These are phyloP conservation scores for Liriodendron chinense DNA, from an alignment of 164 flowering plant species.

Conservation along the genomic window DNA sequence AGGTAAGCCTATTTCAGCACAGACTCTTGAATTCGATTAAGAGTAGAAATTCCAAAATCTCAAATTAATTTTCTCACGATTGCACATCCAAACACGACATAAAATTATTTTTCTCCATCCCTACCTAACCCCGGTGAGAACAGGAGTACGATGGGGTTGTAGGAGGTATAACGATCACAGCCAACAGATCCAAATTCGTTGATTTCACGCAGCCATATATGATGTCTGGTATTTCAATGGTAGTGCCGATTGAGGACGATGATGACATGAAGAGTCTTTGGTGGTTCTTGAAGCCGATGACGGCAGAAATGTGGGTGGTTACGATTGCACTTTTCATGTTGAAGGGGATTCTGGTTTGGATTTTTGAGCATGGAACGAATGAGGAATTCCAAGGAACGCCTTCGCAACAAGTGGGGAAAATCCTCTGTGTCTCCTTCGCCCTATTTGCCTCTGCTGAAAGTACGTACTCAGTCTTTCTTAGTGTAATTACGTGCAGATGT, in stretches of 20 bases:
- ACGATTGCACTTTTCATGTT: background rate
- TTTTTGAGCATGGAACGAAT: constrained; percentile 5
- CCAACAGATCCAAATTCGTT: constrained; percentile 7
- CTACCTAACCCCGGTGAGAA: background rate
- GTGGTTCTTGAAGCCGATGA: constrained; percentile 10
- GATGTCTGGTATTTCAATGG: constrained; percentile 6
- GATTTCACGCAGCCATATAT: constrained; percentile 11
- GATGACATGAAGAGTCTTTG: background rate
- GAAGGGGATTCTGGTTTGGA: constrained; percentile 7
- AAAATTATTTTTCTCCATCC: background rate
- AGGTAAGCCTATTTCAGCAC: background rate
- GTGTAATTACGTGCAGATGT: too few species aligned
- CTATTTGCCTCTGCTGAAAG: constrained; percentile 7
- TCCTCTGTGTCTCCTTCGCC: background rate
- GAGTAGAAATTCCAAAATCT: background rate
- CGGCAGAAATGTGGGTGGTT: background rate
- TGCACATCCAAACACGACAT: too few species aligned
- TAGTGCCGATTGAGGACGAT: constrained; percentile 1
- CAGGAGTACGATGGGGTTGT: constrained; percentile 10
- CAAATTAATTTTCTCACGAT: too few species aligned
- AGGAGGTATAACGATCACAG: constrained; percentile 15
- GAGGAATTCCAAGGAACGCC: constrained; percentile 6
- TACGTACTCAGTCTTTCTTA: background rate
- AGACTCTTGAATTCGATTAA: too few species aligned
- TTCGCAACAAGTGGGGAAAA: constrained; percentile 4